Evolutionary conservation across 345 rosid species (phyloP).

Genomic region (Pistacia vera): DNA sequence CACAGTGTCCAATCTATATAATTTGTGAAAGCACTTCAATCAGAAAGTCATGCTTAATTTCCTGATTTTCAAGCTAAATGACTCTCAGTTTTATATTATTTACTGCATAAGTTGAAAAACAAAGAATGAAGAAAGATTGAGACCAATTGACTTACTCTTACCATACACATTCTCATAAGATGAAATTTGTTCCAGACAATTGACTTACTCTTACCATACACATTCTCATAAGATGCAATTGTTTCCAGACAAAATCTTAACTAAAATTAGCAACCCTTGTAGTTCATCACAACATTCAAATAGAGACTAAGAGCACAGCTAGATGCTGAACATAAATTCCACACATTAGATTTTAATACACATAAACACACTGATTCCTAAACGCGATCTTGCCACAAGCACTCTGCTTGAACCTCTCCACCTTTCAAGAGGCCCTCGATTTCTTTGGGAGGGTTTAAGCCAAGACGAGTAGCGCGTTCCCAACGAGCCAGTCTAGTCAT

Average conservation of each 20-base stretch:
- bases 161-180: neutral
- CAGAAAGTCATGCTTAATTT: neutral
- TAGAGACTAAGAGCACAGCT: slow-evolving; percentile 8
- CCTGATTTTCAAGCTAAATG: neutral
- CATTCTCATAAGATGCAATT: neutral
- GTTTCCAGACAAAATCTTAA: neutral
- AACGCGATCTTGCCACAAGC: slow-evolving; percentile 75
- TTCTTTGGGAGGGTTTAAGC: slow-evolving; percentile 66
- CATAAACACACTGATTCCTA: slow-evolving; percentile 21
- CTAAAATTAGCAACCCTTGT: neutral
- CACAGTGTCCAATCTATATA: too few relatives aligned
- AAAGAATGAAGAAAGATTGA: too few relatives aligned
- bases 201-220: neutral
- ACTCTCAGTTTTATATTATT: neutral
- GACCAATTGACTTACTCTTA: too few relatives aligned
- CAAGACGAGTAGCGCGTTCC: slow-evolving; percentile 77
- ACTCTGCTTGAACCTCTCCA: slow-evolving; percentile 43
- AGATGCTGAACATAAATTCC: slow-evolving; percentile 12
- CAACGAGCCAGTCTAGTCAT: slow-evolving; percentile 66
- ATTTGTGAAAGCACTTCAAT: neutral
- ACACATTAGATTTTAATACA: neutral
- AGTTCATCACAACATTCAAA: slow-evolving; percentile 11
- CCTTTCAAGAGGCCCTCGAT: slow-evolving; percentile 47
- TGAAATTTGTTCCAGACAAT: neutral
- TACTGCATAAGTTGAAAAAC: neutral